Conservation (phyloP, 176 grass and related monocot genomes). For the Puccinellia tenuiflora region DNA sequence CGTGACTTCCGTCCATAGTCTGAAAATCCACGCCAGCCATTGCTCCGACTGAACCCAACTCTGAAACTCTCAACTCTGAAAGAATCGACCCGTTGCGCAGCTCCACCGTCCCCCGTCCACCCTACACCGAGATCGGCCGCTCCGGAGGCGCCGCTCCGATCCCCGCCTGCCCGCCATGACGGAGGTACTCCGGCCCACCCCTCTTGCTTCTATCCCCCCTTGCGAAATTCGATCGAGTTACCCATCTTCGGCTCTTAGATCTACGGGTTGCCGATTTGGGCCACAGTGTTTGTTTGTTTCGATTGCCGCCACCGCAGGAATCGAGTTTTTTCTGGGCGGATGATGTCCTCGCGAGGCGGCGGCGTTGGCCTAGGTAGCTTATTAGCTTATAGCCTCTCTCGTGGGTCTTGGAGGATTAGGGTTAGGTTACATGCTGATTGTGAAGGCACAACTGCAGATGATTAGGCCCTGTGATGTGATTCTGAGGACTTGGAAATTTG, state of each 20-base stretch:
- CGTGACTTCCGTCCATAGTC: too few species aligned
- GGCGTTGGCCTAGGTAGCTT: neutral
- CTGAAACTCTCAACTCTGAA: too few species aligned
- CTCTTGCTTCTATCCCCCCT: neutral
- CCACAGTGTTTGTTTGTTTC: neutral
- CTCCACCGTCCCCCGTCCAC: too few species aligned
- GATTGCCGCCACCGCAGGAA: neutral
- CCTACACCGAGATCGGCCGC: neutral
- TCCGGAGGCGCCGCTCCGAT: slow-evolving; percentile 10
- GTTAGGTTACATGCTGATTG: slow-evolving; percentile 20
- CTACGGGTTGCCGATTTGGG: neutral
- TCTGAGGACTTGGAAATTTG: neutral
- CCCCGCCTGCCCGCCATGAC: slow-evolving; percentile 27
- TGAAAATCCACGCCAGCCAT: too few species aligned
- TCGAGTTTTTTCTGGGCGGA: neutral
- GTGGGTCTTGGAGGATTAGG: slow-evolving; percentile 2
- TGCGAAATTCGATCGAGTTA: neutral
- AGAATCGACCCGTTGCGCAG: too few species aligned
- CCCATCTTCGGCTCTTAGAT: neutral
- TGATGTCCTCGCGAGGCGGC: neutral
- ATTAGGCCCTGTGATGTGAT: neutral
- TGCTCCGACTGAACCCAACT: too few species aligned
- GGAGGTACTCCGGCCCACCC: slow-evolving; percentile 25
- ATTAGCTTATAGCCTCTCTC: neutral
- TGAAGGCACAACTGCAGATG: neutral